Percentiles rank a stretch among this genome's conserved stretches.
These are phyloP conservation scores for Stagonosporopsis tanaceti DNA, from an alignment of 2,329 filamentous ascomycete species.

Conservation along the genomic window DNA sequence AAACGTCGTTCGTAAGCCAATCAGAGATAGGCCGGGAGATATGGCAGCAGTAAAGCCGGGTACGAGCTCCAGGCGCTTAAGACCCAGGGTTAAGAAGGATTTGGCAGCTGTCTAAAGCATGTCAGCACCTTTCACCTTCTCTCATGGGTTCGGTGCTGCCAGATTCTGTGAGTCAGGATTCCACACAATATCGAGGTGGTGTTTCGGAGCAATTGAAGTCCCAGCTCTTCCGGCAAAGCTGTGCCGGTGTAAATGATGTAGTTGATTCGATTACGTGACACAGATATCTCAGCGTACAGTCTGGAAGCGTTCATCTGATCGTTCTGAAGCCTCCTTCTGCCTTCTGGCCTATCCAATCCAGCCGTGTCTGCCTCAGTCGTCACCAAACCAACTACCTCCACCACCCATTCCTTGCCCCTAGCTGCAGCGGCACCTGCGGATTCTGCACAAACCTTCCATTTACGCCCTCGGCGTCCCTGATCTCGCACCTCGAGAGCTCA, in stretches of 20 bases:
- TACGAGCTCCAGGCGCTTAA: background rate
- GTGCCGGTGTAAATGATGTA: no score
- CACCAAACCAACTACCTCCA: background rate
- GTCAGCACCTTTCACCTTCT: background rate
- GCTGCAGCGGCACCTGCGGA: background rate
- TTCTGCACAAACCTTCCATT: constrained; percentile 17
- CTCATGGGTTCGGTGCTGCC: background rate
- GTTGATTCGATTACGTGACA: no score
- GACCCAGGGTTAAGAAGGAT: background rate
- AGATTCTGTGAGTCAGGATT: no score
- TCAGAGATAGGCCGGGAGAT: background rate
- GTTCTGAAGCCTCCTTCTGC: no score
- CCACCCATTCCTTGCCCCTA: background rate
- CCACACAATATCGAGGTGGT: no score
- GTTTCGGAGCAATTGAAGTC: no score
- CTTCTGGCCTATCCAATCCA: no score
- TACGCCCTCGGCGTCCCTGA: constrained; percentile 15
- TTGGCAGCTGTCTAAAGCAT: background rate
- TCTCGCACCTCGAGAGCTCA: constrained; percentile 21
- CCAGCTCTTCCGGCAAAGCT: no score
- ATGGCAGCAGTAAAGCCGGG: background rate
- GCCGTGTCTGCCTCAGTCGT: no score
- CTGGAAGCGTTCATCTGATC: no score
- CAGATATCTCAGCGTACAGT: no score
- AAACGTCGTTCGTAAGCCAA: background rate